phyloP scores from a whole-genome alignment of 1,284 basidiomycete species.

The Malassezia obtusa region DNA sequence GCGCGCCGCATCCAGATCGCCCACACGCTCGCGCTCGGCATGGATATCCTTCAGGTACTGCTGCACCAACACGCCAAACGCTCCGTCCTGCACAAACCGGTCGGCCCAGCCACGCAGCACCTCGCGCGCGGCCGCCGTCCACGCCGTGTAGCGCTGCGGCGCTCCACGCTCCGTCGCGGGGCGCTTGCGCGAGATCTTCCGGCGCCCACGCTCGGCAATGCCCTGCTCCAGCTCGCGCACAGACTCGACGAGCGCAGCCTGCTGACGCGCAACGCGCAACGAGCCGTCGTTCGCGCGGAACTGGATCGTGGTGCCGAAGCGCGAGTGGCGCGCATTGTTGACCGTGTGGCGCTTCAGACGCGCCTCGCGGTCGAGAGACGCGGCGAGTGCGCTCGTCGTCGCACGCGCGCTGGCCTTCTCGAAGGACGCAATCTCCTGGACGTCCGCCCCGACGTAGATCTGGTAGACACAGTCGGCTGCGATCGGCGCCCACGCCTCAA shows the following conservation, averaged over 20 bases:
- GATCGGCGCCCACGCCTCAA: conserved; percentile 39
- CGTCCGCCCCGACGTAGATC: conserved; percentile 32
- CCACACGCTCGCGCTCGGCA: conserved; percentile 41
- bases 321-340: conserved; percentile 33
- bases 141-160: conserved; percentile 17
- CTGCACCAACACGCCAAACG: conserved; percentile 2
- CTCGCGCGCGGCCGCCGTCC: conserved; percentile 29
- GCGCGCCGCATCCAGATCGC: conserved; percentile 39
- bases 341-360: conserved; percentile 12
- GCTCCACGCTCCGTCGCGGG: conserved; percentile 35
- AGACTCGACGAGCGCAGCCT: conserved; percentile 29
- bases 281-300: conserved; percentile 36
- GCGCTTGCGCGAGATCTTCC: conserved; percentile 24
- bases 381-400: conserved; percentile 13
- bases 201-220: conserved; percentile 19
- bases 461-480: conserved; percentile 43
- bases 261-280: conserved; percentile 29
- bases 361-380: conserved; percentile 27
- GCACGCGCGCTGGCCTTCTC: neutral
- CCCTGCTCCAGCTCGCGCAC: conserved; percentile 34
- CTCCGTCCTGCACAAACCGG: conserved; percentile 29
- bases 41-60: conserved; percentile 39
- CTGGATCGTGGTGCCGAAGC: conserved; percentile 44
- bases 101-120: conserved; percentile 37
- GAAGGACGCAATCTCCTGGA: conserved; percentile 16